Evolutionary conservation across 208 protist genomes (phyloP), one percentile per base, ranked within the genome.

Genomic region (Acanthamoeba healyi): DNA sequence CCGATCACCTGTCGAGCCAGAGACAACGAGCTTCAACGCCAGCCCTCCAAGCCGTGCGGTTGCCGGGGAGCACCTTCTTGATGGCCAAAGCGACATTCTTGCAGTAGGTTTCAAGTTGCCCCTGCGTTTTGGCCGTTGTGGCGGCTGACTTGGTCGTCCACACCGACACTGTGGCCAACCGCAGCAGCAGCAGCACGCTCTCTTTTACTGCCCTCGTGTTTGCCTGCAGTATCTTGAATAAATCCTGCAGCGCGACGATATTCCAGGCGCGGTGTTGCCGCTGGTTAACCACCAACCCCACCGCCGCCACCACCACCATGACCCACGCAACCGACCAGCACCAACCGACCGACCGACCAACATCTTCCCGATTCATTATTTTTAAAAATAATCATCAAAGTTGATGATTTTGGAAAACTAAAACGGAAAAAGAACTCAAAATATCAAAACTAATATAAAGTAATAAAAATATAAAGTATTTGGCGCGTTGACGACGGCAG

Each of bases 121-220:
- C 46, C 19, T 87, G 79, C 40, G 79, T 87, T 15, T 61, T 51
- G 49, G 79, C 40, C n/a, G 79, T 87, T 29, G 79, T 87, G 44
- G 79, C 79, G 49, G 79, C 79, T 14, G 79, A 87, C 46, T 87
- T 87, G 40, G 49, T 87, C 36, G 24, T 51, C 79, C 79, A 87
- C 79, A 87, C 79, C 26, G 79, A 87, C n/a, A 87, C 79, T 26
- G 79, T 87, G 49, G 79, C 79, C 79, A 87, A 87, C n/a, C 79
- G 79, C 44, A 87, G 22, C 36, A 87, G 34, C 40, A 61, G 44
- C 46, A 87, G n/a, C 22, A 87, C 79, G 19, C 46, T 63, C 29
- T 87, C 79, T 42, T 87, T 87, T 34, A 87, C 79, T 42, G 79
- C 79, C 26, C 49, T 9, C 2, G 79, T 61, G 49, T 61, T 87